phyloP scores from a whole-genome alignment of 441 rosid species.

The Pelargonium cotyledonis region DNA sequence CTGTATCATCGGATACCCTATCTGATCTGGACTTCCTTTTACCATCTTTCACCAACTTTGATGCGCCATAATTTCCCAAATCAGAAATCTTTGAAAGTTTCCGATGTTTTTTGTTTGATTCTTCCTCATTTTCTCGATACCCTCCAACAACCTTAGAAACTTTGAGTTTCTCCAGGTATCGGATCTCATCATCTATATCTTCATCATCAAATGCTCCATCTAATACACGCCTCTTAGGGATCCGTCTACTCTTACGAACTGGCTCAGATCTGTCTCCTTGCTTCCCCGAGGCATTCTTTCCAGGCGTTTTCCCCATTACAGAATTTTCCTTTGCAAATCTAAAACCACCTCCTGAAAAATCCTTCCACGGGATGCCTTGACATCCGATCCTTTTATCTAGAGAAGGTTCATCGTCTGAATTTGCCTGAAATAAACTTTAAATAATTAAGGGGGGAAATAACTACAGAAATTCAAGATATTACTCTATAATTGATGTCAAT shows the following conservation, averaged over 20 bases:
- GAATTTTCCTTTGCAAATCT: background rate
- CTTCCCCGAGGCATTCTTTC: conserved; percentile 3
- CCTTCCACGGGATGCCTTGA: conserved; percentile 74
- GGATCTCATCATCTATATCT: conserved; percentile 74
- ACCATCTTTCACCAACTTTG: conserved; percentile 40
- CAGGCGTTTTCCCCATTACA: background rate
- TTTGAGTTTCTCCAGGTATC: conserved; percentile 65
- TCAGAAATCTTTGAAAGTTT: conserved; percentile 50
- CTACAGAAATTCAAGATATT: conserved; percentile 15
- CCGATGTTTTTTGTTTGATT: conserved; percentile 41
- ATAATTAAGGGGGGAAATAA: conserved; percentile 17
- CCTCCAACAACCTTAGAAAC: conserved; percentile 36
- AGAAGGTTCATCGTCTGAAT: conserved; percentile 38
- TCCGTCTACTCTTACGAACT: conserved; percentile 75
- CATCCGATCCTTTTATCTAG: conserved; percentile 50
- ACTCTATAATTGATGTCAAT: conserved; percentile 11
- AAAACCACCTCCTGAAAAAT: conserved; percentile 49
- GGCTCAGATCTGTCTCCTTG: conserved; percentile 29
- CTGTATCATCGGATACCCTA: conserved; percentile 40
- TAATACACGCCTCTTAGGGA: conserved; percentile 52
- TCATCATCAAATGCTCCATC: conserved; percentile 60
- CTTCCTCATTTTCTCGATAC: conserved; percentile 46
- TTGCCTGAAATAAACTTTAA: conserved; percentile 43
- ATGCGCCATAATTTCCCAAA: conserved; percentile 34
- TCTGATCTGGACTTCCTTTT: conserved; percentile 44